Percentiles rank a stretch among this genome's conserved stretches.
Evolutionary conservation across 306 rosid species (phyloP).

Genomic region (Malus asiatica): DNA sequence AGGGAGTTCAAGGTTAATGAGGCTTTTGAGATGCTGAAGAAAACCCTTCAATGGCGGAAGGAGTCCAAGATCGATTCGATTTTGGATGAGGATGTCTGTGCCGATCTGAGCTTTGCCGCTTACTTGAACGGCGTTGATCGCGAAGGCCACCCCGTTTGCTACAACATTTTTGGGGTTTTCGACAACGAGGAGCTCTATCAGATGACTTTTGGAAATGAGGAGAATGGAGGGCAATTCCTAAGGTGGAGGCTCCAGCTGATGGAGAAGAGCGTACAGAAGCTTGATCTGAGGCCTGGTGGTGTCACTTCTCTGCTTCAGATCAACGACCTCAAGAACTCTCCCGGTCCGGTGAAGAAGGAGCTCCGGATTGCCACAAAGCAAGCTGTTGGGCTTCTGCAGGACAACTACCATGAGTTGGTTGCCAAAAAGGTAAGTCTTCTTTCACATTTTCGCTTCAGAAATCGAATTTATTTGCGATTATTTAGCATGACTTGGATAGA

Average conservation of each 20-base stretch:
- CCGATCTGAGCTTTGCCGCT: slow-evolving; percentile 56
- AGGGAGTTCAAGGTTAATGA: slow-evolving; percentile 84
- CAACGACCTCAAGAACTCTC: slow-evolving; percentile 71
- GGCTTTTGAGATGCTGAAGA: slow-evolving; percentile 53
- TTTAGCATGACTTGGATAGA: not conserved
- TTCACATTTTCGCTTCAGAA: not conserved
- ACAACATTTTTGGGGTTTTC: slow-evolving; percentile 80
- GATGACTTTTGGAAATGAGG: slow-evolving; percentile 66
- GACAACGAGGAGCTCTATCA: slow-evolving; percentile 57
- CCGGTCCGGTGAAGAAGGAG: slow-evolving; percentile 68
- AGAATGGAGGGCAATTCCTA: slow-evolving; percentile 59
- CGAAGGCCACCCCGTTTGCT: slow-evolving; percentile 68
- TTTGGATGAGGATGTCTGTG: slow-evolving; percentile 46
- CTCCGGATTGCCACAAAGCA: slow-evolving; percentile 71
- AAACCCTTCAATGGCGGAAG: slow-evolving; percentile 68
- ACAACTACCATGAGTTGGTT: slow-evolving; percentile 84
- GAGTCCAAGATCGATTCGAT: slow-evolving; percentile 53
- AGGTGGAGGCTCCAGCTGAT: slow-evolving; percentile 76
- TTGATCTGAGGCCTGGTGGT: slow-evolving; percentile 47
- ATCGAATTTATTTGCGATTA: no score
- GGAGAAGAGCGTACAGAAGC: slow-evolving; percentile 72
- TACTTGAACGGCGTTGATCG: slow-evolving; percentile 50
- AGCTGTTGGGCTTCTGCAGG: slow-evolving; percentile 72
- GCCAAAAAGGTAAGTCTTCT: slow-evolving; percentile 65
- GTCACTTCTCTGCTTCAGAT: slow-evolving; percentile 60